phyloP scores from a whole-genome alignment of 306 rosid genomes.

The Boehmeria nivea region DNA sequence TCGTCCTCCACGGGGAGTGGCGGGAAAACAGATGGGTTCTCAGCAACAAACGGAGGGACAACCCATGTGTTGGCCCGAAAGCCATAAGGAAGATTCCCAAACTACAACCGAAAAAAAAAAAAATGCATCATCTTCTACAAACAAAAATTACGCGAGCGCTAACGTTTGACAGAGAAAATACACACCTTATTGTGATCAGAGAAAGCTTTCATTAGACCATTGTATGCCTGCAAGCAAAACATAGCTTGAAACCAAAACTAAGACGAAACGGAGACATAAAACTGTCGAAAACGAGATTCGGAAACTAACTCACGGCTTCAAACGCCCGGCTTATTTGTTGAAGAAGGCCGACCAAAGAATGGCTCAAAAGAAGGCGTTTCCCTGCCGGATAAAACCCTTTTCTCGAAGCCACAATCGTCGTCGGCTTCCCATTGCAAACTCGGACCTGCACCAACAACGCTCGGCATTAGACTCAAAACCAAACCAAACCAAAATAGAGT shows the following conservation, averaged over 20 bases:
- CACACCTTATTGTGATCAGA: conserved; percentile 82
- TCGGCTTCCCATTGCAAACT: conserved; percentile 91
- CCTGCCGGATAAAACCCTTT: conserved; percentile 95
- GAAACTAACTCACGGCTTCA: conserved; percentile 56
- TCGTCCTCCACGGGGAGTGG: conserved; percentile 86
- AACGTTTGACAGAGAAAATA: too few relatives aligned
- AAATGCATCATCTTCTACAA: too few relatives aligned
- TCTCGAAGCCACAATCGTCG: conserved; percentile 71
- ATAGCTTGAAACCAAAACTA: too few relatives aligned
- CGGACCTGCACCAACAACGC: conserved; percentile 47
- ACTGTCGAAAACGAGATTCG: too few relatives aligned
- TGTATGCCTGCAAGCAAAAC: conserved; percentile 68
- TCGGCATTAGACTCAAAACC: background rate
- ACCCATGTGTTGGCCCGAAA: conserved; percentile 97
- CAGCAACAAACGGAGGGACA: conserved; percentile 88
- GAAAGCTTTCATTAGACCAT: conserved; percentile 80
- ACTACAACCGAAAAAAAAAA: conserved; percentile 53
- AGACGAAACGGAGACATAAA: background rate
- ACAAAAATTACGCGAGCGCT: too few relatives aligned
- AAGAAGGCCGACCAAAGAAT: conserved; percentile 76
- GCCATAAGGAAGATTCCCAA: conserved; percentile 97
- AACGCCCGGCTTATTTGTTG: conserved; percentile 91
- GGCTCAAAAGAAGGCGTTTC: conserved; percentile 58
- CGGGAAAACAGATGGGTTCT: conserved; percentile 58
- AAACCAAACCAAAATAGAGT: too few relatives aligned